Conservation (phyloP, 768 basidiomycete genomes). For the Tylopilus balloui region DNA sequence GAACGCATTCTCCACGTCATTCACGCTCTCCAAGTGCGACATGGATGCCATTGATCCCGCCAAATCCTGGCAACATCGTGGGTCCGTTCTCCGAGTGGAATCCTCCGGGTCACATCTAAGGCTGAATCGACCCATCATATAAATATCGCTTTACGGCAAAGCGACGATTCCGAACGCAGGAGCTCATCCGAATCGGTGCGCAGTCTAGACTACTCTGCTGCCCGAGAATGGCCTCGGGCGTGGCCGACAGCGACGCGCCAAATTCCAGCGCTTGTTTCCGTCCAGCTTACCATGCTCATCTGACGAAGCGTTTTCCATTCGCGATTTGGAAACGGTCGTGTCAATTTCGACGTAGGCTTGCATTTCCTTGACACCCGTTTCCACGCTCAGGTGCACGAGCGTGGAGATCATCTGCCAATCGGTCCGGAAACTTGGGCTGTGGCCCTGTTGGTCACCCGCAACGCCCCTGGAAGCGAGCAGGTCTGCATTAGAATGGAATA, state of each 20-base stretch:
- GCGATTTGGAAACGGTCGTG: constrained; percentile 53
- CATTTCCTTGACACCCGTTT: constrained; percentile 60
- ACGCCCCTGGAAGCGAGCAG: constrained; percentile 49
- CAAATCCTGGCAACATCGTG: constrained; percentile 49
- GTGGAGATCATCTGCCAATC: constrained; percentile 41
- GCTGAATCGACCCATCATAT: constrained; percentile 54
- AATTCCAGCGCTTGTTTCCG: constrained; percentile 27
- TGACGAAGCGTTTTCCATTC: constrained; percentile 49
- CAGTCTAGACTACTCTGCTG: constrained; percentile 43
- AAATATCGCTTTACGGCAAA: constrained; percentile 61
- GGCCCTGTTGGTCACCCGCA: constrained; percentile 46
- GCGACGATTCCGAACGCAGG: constrained; percentile 52
- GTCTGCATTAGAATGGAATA: background rate
- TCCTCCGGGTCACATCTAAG: constrained; percentile 19
- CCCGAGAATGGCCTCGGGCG: constrained; percentile 49
- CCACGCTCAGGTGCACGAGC: constrained; percentile 51
- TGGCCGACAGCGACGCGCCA: constrained; percentile 52
- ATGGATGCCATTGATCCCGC: constrained; percentile 40
- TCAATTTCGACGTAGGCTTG: constrained; percentile 69
- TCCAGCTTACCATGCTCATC: constrained; percentile 30
- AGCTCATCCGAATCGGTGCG: constrained; percentile 35
- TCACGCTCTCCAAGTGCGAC: constrained; percentile 57
- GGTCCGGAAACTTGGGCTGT: constrained; percentile 46
- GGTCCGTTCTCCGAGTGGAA: constrained; percentile 46
- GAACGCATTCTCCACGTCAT: constrained; percentile 65